Base-by-base conservation (phyloP, 2,329 filamentous ascomycete species). In the Talaromyces islandicus region DNA sequence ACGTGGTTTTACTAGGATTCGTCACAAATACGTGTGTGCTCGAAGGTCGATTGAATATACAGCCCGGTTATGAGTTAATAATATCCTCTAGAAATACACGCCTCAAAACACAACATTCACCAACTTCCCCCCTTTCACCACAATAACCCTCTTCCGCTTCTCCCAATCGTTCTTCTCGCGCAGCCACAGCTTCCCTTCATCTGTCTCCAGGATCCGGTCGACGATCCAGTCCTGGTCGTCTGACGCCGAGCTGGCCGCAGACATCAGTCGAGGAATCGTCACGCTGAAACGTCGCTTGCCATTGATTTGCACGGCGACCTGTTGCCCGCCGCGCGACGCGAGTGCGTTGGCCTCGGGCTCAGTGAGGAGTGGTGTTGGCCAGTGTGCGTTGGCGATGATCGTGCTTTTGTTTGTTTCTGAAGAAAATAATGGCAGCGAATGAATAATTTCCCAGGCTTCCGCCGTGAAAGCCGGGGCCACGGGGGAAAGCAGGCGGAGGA, bases 381-480 rank as follows among this genome's bases (percentile, higher is more conserved):
- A 94, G 0, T 76, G 68, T 7, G 72, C 70, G 1, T 73, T 69
- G 56, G 83, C 80, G 46, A 85, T 75, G 1, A 67, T 38, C n/a
- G 29, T 7, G 5, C 56, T 27, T 32, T 62, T 24, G 56, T 58
- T 52, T 17, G 7, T n/a, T 27, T 52, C 35, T 57, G 65, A n/a
- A 58, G 56, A 11, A n/a, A 24, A 12, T 43, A 54, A 51, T 19
- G 69, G 21, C n/a, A 68, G 57, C 27, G 65, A 56, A n/a, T 64
- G 70, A 3, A 92, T 78, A 1, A 83, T 67, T 63, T 83, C 80
- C 90, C 90, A 95, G 72, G 86, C 90, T 75, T 96, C 90, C 66
- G 93, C 91, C 1, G 90, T 83, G 61, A 94, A 85, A 0, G 89
- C 90, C 0, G 92, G 92, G 0, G 89, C 85, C 57, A 96, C 85